A percentile compares a stretch with the other conserved stretches of the same genome.
phyloP scores from a whole-genome alignment of 106 monocot species.

The Narthecium ossifragum region DNA sequence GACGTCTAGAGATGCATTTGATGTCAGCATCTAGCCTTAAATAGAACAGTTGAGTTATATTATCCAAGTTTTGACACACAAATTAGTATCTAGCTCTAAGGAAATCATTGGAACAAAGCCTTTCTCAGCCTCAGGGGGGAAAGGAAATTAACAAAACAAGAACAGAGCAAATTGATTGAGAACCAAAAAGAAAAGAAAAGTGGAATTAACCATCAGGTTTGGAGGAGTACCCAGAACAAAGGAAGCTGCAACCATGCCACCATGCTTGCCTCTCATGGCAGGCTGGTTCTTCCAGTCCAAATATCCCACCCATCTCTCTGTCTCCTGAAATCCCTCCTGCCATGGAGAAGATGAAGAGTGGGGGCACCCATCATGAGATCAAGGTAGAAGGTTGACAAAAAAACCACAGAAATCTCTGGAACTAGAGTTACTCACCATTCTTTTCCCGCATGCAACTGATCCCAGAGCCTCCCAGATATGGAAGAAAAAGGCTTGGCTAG shows the following conservation, averaged over 20 bases:
- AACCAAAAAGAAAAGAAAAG: background rate
- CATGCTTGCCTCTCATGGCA: conserved; percentile 57
- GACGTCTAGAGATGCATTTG: too few species aligned
- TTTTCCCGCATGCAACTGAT: background rate
- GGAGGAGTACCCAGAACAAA: conserved; percentile 80
- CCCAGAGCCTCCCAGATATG: background rate
- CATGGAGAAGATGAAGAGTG: background rate
- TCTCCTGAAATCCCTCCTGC: conserved; percentile 37
- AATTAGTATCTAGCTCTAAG: too few species aligned
- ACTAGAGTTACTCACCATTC: conserved; percentile 1
- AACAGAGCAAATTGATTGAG: too few species aligned
- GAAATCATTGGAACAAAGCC: too few species aligned
- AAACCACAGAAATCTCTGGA: too few species aligned
- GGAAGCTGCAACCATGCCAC: conserved; percentile 74
- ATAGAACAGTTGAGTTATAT: too few species aligned
- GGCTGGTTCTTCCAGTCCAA: conserved; percentile 77
- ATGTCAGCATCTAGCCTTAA: too few species aligned
- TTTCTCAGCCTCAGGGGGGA: too few species aligned
- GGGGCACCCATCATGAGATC: background rate
- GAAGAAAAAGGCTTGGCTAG: background rate
- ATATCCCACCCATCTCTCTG: conserved; percentile 70
- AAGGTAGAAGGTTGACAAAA: background rate
- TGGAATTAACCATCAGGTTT: background rate
- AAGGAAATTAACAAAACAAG: too few species aligned
- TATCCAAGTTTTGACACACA: too few species aligned